Evolutionary conservation across 345 rosid species (phyloP).

Genomic region (Corymbia maculata): DNA sequence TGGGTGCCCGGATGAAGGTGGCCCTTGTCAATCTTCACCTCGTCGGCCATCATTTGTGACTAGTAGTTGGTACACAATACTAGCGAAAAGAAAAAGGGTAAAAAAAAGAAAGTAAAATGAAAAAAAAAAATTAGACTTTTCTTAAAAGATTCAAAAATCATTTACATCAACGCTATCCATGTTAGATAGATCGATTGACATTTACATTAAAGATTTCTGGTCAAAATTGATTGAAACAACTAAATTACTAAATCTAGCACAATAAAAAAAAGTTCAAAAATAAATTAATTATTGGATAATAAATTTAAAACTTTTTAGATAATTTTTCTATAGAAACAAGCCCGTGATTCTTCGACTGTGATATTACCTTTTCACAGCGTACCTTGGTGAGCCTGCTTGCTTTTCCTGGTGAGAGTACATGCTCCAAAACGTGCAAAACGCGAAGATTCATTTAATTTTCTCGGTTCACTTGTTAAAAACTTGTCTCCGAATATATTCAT

Average conservation of each 20-base stretch:
- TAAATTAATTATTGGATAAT: neutral
- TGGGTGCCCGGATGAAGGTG: neutral
- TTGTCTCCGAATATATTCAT: neutral
- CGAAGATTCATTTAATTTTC: neutral
- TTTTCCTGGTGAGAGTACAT: neutral
- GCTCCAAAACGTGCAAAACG: neutral
- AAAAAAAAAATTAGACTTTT: too few relatives aligned
- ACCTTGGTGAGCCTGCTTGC: neutral
- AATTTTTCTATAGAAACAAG: accelerated
- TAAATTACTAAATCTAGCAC: neutral
- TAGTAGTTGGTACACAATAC: neutral
- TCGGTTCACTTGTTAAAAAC: neutral
- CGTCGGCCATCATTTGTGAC: neutral
- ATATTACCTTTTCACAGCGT: neutral
- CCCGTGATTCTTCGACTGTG: neutral
- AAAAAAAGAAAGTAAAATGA: too few relatives aligned
- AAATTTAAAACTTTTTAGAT: accelerated
- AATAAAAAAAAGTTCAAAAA: neutral
- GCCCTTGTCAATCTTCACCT: neutral
- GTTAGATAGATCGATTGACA: accelerated
- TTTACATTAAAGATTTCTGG: neutral
- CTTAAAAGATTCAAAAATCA: too few relatives aligned
- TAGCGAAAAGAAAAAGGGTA: neutral
- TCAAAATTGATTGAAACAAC: neutral
- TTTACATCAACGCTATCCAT: accelerated